Base-by-base conservation (phyloP, 2,329 filamentous ascomycete species). In the Xylaria sp. region DNA sequence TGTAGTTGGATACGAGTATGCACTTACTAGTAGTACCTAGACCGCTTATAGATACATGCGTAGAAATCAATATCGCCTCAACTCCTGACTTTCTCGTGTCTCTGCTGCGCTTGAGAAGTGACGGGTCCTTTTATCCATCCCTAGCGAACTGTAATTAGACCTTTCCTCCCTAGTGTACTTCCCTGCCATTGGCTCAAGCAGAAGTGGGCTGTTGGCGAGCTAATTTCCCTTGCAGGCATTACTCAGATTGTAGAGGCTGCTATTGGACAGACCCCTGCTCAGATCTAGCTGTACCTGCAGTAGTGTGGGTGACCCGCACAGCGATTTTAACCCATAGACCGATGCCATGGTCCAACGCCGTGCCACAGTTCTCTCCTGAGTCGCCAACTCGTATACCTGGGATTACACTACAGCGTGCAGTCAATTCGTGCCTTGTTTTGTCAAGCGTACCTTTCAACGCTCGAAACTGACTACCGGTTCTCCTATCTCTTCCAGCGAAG, bases 211-310 rank as follows among this genome's bases (percentile, higher is more conserved):
- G 37, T 48, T 70, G 60, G 56, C 12, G 48, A 59, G 46, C 58
- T 70, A 70, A 70, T 70, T 70, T 70, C 69, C 69, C 62, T 52
- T 63, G 57, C 39, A 66, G 44, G 56, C 15, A 32, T 50, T 23
- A 56, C 18, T 28, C 10, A 6, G 46, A 28, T 65, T 41, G 3
- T n/a, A 18, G 6, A n/a, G 58, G 25, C 28, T 25, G 20, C 34
- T 44, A 61, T 65, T 66, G 64, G 69, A 59, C 6, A 4, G 34
- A 59, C 44, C 69, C 69, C 57, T 70, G 65, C 39, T 59, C 61
- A 52, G 69, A 70, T 70, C 69, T 65, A 23, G 62, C 23, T 68
- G 69, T 70, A 68, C 69, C 69, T 70, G 69, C 69, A 70, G 48
- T 41, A 70, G 62, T 6, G 18, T 46, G 6, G 15, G 18, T 7